Base-by-base conservation (phyloP, 192 early-diverging fungal genomes). In the Mortierella alpina region DNA sequence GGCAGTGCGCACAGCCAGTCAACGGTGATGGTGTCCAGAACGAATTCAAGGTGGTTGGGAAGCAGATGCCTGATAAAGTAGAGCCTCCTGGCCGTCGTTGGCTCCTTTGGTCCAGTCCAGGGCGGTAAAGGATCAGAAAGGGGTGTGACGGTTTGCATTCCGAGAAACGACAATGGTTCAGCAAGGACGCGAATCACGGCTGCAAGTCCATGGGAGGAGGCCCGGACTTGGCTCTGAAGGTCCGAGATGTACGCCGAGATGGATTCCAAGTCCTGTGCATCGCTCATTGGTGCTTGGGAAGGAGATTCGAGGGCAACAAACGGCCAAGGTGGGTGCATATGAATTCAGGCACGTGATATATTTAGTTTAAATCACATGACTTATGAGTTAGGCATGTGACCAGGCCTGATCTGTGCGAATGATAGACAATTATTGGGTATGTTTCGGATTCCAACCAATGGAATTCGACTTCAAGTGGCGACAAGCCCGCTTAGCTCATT, bases 1-100 rank as follows among this genome's bases (percentile, higher is more conserved):
- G 77, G 57, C 22, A 80, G 31, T 0, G 77, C 77, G 23, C 70
- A 66, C 13, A 80, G 47, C 77, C 77, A 80, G 18, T 80, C 70
- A 12, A 80, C 5, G 0, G 77, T 72, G 54, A 80, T 68, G 46
- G 57, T 60, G 20, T 80, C 77, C 14, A 80, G 63, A 14, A 80
- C 62, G 51, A 80, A 80, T 7, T 80, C 68, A 5, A 80, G 59
- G 47, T 80, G 66, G 41, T 52, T 68, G 1, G 69, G 64, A 6
- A 80, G 39, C 0, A 72, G 65, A 40, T 72, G 65, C 46, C 68
- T 70, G 46, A 72, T 56, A 68, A 80, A 80, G 47, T 72, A 68
- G 18, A 39, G 13, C 7, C 60, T 50, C 22, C 17, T 68, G 3
- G 64, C 14, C 2, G 49, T 5, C 9, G 65, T 67, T 1, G 68